Conservation (phyloP, 2,329 filamentous ascomycete species). For the Aspergillus aculeatinus region DNA sequence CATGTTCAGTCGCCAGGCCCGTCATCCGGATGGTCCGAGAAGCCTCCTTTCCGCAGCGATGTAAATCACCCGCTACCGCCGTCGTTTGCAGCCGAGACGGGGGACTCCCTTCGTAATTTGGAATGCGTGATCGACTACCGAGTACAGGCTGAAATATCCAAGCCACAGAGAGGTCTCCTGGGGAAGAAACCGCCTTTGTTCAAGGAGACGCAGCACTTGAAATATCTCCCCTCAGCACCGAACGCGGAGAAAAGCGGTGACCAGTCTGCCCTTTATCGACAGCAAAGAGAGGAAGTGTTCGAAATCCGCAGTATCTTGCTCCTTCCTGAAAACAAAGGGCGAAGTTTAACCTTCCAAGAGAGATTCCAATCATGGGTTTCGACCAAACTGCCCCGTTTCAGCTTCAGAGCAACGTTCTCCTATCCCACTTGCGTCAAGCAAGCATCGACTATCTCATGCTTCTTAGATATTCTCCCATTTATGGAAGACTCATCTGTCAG, state of each 20-base stretch:
- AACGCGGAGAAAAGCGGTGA: not conserved
- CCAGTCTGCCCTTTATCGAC: not conserved
- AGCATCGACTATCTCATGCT: constrained; percentile 8
- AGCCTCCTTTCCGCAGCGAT: constrained; percentile 12
- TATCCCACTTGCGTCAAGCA: constrained; percentile 12
- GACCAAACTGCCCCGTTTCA: constrained; percentile 14
- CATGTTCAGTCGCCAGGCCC: not conserved
- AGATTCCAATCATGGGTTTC: constrained; percentile 16
- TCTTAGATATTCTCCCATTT: constrained; percentile 5
- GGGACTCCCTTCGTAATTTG: constrained; percentile 7
- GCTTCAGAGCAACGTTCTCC: constrained; percentile 11
- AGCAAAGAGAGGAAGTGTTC: constrained; percentile 10
- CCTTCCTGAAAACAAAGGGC: constrained; percentile 14
- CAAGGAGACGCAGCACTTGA: constrained; percentile 5
- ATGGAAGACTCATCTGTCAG: constrained; percentile 6
- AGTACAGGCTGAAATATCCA: constrained; percentile 11
- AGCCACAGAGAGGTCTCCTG: constrained; percentile 7
- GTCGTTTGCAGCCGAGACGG: constrained; percentile 6
- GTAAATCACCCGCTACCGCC: constrained; percentile 14
- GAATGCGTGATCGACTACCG: constrained; percentile 13
- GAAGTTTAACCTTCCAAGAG: constrained; percentile 8
- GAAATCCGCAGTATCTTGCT: constrained; percentile 12
- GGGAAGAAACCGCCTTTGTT: constrained; percentile 4
- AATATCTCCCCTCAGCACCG: constrained; percentile 1
- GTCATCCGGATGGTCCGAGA: constrained; percentile 9